phyloP scores from a whole-genome alignment of 2,329 filamentous ascomycete species.

The Bipolaris bicolor region DNA sequence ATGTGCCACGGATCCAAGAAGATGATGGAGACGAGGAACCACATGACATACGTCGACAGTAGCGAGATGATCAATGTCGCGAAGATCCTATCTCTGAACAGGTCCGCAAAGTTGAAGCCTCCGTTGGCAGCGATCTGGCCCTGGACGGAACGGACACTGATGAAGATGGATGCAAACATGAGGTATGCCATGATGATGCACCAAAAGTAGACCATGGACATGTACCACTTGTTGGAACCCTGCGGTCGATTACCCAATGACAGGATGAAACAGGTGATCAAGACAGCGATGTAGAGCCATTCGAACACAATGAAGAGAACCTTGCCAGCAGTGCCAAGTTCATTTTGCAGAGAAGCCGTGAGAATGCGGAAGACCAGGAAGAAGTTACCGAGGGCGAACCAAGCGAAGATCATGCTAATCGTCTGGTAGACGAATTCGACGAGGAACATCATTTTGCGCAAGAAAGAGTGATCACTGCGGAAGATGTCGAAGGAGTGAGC shows the following conservation, averaged over 20 bases:
- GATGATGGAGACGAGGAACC: slow-evolving; percentile 86
- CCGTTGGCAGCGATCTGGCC: slow-evolving; percentile 65
- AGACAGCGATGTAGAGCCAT: slow-evolving; percentile 90
- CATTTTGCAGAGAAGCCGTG: slow-evolving; percentile 79
- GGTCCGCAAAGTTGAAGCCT: slow-evolving; percentile 71
- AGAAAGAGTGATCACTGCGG: slow-evolving; percentile 84
- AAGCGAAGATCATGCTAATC: slow-evolving; percentile 96
- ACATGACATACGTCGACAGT: slow-evolving; percentile 89
- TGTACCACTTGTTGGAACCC: slow-evolving; percentile 91
- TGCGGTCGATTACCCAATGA: slow-evolving; percentile 93
- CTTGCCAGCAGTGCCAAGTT: slow-evolving; percentile 78
- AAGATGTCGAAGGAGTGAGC: slow-evolving; percentile 97
- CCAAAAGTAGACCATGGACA: slow-evolving; percentile 99
- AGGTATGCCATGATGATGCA: slow-evolving; percentile 90
- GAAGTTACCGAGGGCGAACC: slow-evolving; percentile 98
- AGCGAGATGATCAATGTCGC: slow-evolving; percentile 93
- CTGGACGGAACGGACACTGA: slow-evolving; percentile 86
- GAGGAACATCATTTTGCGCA: slow-evolving; percentile 88
- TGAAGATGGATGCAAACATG: slow-evolving; percentile 92
- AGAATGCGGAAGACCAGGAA: slow-evolving; percentile 98
- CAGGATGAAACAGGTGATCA: slow-evolving; percentile 94
- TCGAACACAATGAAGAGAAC: slow-evolving; percentile 90
- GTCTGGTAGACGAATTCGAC: slow-evolving; percentile 95
- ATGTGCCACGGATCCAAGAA: slow-evolving; percentile 99
- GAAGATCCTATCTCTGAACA: slow-evolving; percentile 89